These are phyloP conservation scores for Lyophyllum decastes DNA, from an alignment of 768 basidiomycete species.

Conservation along the genomic window DNA sequence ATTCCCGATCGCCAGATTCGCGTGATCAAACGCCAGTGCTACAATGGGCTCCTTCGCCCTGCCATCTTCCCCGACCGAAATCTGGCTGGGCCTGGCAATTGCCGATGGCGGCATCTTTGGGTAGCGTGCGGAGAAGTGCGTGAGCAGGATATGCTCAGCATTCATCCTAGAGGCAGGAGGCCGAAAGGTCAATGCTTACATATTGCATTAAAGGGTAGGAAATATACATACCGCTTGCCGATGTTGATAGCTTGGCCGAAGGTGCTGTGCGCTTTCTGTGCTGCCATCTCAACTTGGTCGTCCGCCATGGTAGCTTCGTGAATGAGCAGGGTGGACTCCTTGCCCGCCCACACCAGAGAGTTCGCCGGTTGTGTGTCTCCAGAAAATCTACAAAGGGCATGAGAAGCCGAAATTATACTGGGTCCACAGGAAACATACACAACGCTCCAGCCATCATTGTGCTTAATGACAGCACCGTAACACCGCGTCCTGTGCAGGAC, in stretches of 20 bases:
- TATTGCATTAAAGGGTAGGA: constrained; percentile 22
- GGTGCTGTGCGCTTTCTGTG: constrained; percentile 83
- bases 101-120: constrained; percentile 77
- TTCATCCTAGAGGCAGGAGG: constrained; percentile 61
- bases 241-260: constrained; percentile 85
- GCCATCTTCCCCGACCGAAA: neutral
- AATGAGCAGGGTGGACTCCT: constrained; percentile 76
- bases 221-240: constrained; percentile 55
- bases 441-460: constrained; percentile 75
- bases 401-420: constrained; percentile 31
- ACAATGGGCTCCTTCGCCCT: constrained; percentile 43
- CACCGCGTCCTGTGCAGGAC: constrained; percentile 74
- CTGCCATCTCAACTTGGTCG: constrained; percentile 73
- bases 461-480: constrained; percentile 70
- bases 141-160: constrained; percentile 83
- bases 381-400: constrained; percentile 66
- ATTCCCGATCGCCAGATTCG: constrained; percentile 67
- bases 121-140: constrained; percentile 94
- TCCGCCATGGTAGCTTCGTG: constrained; percentile 95
- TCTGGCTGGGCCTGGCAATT: constrained; percentile 17
- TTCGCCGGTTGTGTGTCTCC: constrained; percentile 86
- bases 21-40: constrained; percentile 82
- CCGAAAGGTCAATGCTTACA: neutral
- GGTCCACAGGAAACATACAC: constrained; percentile 55
- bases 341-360: constrained; percentile 63